Evolutionary conservation across 208 protist genomes (phyloP).

Genomic region (Leishmania tarentolae): DNA sequence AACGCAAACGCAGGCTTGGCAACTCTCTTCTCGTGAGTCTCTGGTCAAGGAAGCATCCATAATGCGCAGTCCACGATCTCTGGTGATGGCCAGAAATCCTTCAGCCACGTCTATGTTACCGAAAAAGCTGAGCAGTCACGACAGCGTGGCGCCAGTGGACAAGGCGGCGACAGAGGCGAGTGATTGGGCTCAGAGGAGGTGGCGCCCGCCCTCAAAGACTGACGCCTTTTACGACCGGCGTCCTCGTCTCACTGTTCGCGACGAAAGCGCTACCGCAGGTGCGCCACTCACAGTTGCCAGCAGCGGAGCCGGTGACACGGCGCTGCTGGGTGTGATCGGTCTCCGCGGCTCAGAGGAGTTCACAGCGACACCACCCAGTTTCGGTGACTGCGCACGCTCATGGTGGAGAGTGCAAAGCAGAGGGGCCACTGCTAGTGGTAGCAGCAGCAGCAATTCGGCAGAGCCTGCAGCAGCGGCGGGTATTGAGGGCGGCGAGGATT

Average conservation of each 20-base stretch:
- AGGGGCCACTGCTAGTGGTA: neutral
- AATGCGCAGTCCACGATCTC: neutral
- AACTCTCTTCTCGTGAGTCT: too few species aligned
- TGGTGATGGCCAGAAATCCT: neutral
- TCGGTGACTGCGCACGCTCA: neutral
- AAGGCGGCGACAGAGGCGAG: neutral
- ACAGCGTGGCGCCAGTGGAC: neutral
- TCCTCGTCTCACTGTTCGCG: neutral
- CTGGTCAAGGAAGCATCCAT: neutral
- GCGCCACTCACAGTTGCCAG: neutral
- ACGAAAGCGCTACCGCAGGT: neutral
- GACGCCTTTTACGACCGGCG: neutral
- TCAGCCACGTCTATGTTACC: neutral
- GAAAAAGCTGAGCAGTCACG: neutral
- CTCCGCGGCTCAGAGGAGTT: neutral
- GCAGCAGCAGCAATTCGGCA: neutral
- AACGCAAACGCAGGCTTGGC: neutral
- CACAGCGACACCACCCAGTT: neutral
- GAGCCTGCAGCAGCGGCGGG: neutral
- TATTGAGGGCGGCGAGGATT: neutral
- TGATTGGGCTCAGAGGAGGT: too few species aligned
- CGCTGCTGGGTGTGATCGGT: neutral
- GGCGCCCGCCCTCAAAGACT: slow-evolving; percentile 8
- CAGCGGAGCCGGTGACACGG: slow-evolving; percentile 10
- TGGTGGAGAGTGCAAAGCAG: neutral